These are phyloP conservation scores for Fraxinus velutina DNA, from an alignment of 305 asterid species.

Conservation along the genomic window DNA sequence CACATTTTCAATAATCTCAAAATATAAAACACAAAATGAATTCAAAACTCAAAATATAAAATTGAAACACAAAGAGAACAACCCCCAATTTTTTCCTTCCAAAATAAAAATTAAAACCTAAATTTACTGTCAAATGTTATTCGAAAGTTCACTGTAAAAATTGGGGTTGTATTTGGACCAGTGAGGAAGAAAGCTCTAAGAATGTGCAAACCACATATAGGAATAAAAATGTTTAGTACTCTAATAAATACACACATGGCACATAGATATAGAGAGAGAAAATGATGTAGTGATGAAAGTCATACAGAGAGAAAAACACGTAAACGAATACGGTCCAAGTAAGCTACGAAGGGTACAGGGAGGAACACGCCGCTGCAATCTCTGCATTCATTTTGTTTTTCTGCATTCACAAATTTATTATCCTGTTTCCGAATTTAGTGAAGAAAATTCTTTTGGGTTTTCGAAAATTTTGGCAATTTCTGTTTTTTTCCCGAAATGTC, in stretches of 20 bases:
- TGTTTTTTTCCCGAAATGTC: conserved; percentile 35
- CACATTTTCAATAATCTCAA: too few species aligned
- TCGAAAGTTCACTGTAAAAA: conserved; percentile 6
- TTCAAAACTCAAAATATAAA: too few species aligned
- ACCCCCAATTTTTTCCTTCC: not conserved
- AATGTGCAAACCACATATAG: not conserved
- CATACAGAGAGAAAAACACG: conserved; percentile 51
- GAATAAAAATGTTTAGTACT: not conserved
- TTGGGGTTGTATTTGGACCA: not conserved
- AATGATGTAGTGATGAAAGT: not conserved
- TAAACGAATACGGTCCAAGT: conserved; percentile 78
- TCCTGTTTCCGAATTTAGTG: not conserved
- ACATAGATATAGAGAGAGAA: conserved; percentile 25
- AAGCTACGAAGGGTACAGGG: conserved; percentile 53
- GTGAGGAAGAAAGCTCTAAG: conserved; percentile 39
- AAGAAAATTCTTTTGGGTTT: not conserved
- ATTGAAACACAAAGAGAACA: too few species aligned
- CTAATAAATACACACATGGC: not conserved
- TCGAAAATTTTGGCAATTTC: not conserved
- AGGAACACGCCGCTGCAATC: conserved; percentile 45
- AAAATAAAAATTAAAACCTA: not conserved
- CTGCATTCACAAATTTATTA: conserved; percentile 16
- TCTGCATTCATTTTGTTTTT: conserved; percentile 20
- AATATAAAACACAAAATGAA: too few species aligned
- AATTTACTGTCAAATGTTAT: not conserved